A percentile compares a stretch with the other conserved stretches of the same genome.
Evolutionary conservation across 1,284 basidiomycete genomes (phyloP).

Genomic region (Heimioporus retisporus): DNA sequence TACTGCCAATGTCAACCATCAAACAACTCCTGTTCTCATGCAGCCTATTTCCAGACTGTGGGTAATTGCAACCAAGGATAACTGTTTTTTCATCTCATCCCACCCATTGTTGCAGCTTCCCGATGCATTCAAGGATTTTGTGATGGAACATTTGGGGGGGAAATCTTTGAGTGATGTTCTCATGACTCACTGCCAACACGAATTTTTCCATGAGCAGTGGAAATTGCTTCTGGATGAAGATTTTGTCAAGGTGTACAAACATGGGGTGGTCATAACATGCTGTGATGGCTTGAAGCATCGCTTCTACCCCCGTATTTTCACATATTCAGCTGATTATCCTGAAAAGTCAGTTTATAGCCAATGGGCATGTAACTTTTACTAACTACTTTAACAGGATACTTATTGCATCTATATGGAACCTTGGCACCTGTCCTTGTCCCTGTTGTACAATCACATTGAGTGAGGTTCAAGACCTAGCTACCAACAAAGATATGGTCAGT

Average conservation of each 20-base stretch:
- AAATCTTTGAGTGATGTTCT: background rate
- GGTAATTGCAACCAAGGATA: background rate
- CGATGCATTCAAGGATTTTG: constrained; percentile 21
- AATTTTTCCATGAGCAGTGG: constrained; percentile 12
- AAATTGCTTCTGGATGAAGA: background rate
- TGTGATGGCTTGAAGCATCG: constrained; percentile 33
- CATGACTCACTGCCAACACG: constrained; percentile 3
- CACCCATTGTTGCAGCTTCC: constrained; percentile 17
- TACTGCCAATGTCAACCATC: constrained; percentile 36
- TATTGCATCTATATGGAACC: constrained; percentile 21
- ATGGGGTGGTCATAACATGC: constrained; percentile 43
- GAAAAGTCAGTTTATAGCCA: constrained; percentile 38
- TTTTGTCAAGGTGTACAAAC: constrained; percentile 39
- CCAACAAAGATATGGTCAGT: constrained; percentile 15
- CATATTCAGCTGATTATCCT: constrained; percentile 43
- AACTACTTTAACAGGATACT: constrained; percentile 21
- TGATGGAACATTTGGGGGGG: constrained; percentile 26
- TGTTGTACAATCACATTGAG: constrained; percentile 30
- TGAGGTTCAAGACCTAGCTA: constrained; percentile 20
- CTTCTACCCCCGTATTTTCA: constrained; percentile 44
- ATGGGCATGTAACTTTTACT: background rate
- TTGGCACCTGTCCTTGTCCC: constrained; percentile 24
- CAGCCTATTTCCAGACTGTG: constrained; percentile 46
- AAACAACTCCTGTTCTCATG: constrained; percentile 38
- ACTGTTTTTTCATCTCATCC: too few species aligned